These are phyloP conservation scores for Saitozyma sp. DNA, from an alignment of 768 basidiomycete genomes.

Conservation along the genomic window DNA sequence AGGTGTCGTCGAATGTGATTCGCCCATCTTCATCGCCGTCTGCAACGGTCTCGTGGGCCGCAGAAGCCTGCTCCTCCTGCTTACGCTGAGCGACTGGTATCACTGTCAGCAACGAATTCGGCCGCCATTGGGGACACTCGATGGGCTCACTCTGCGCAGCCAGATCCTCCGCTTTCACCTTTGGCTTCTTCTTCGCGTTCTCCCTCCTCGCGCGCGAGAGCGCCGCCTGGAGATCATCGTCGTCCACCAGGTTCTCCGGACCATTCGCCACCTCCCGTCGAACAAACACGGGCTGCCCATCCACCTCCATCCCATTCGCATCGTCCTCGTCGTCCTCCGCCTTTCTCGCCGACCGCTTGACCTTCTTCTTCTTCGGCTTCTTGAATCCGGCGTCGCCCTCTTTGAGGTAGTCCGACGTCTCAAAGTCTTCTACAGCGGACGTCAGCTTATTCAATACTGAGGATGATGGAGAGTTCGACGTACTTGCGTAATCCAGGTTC, in stretches of 20 bases:
- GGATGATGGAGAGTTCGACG: constrained; percentile 44
- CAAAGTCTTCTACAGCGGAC: constrained; percentile 68
- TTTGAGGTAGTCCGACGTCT: constrained; percentile 80
- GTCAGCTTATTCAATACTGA: neutral
- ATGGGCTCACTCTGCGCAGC: constrained; percentile 65
- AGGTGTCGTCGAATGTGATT: constrained; percentile 91
- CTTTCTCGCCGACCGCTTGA: constrained; percentile 71
- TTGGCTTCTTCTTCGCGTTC: constrained; percentile 74
- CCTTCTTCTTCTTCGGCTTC: constrained; percentile 94
- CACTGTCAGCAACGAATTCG: neutral
- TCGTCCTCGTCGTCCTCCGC: constrained; percentile 62
- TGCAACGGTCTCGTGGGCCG: constrained; percentile 44
- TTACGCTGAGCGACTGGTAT: constrained; percentile 33
- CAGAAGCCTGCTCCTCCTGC: constrained; percentile 55
- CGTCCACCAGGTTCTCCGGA: constrained; percentile 90
- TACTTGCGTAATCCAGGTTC: constrained; percentile 86
- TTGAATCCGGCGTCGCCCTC: constrained; percentile 94
- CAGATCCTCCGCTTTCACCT: constrained; percentile 76
- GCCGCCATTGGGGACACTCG: neutral
- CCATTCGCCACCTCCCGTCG: constrained; percentile 67
- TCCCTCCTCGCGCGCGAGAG: constrained; percentile 81
- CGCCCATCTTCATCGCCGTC: constrained; percentile 55
- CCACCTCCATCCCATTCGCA: constrained; percentile 69
- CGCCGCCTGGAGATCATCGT: constrained; percentile 94
- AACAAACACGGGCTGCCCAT: constrained; percentile 65